phyloP scores from a whole-genome alignment of 2,329 filamentous ascomycete species.

The Exserohilum turcica region DNA sequence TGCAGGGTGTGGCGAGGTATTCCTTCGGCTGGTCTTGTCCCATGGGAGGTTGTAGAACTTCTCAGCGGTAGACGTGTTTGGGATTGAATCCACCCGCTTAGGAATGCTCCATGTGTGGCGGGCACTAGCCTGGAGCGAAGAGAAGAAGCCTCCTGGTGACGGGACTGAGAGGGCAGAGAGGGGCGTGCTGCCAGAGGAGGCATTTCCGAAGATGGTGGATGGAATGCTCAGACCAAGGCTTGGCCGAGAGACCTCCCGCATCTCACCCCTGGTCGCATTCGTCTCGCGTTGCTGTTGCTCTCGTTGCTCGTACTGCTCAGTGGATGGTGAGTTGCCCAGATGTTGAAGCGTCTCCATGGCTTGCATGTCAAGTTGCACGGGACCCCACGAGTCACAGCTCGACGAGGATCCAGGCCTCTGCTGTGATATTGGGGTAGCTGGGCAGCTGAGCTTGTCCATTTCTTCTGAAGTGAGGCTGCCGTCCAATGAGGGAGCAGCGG shows the following conservation, averaged over 20 bases:
- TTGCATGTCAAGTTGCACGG: constrained; percentile 70
- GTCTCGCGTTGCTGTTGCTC: constrained; percentile 36
- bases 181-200: constrained; percentile 59
- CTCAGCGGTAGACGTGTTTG: constrained; percentile 89
- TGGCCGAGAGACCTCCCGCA: constrained; percentile 63
- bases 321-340: constrained; percentile 54
- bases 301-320: constrained; percentile 26
- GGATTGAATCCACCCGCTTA: constrained; percentile 55
- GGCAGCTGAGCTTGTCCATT: constrained; percentile 79
- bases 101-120: constrained; percentile 80
- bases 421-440: constrained; percentile 72
- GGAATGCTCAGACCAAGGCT: constrained; percentile 47
- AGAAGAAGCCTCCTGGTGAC: constrained; percentile 91
- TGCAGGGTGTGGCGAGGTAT: constrained; percentile 26
- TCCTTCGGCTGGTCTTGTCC: constrained; percentile 53
- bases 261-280: constrained; percentile 61
- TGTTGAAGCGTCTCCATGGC: constrained; percentile 81
- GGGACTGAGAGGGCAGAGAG: constrained; percentile 85
- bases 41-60: constrained; percentile 89
- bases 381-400: constrained; percentile 67
- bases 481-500: constrained; percentile 85
- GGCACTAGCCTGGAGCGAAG: constrained; percentile 74
- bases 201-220: constrained; percentile 32
- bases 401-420: constrained; percentile 51
- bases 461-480: constrained; percentile 89